Percentiles rank a stretch among this genome's conserved stretches.
Conservation (phyloP, 108 stramenopile genomes). For the Chaetoceros tenuissimus region DNA sequence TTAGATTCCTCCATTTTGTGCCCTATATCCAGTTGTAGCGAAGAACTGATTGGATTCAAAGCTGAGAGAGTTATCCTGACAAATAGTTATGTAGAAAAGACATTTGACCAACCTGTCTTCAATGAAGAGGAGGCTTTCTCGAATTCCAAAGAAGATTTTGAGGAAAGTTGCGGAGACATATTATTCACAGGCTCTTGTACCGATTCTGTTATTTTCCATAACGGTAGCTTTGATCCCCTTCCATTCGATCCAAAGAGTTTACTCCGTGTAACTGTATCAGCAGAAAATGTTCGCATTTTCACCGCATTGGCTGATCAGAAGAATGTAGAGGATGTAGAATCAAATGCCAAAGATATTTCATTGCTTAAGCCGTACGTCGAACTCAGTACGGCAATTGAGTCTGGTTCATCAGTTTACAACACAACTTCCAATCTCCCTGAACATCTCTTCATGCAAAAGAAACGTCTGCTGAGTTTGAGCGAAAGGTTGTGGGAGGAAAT, state of each 20-base stretch:
- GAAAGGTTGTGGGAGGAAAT: constrained; percentile 58
- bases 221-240: not conserved
- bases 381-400: not conserved
- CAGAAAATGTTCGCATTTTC: constrained; percentile 19
- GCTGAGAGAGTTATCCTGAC: constrained; percentile 26
- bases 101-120: constrained; percentile 24
- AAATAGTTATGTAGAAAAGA: constrained; percentile 13
- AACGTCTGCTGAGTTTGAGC: constrained; percentile 11
- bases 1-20: constrained; percentile 48
- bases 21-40: constrained; percentile 43
- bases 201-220: constrained; percentile 21
- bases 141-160: not conserved
- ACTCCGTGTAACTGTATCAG: constrained; percentile 20
- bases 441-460: not conserved
- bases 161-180: no score
- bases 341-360: not conserved
- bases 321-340: not conserved
- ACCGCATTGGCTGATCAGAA: constrained; percentile 21
- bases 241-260: not conserved
- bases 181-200: constrained; percentile 19
- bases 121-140: not conserved
- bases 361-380: no score
- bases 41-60: constrained; percentile 59
- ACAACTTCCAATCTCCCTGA: not conserved
- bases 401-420: not conserved